These are phyloP conservation scores for Pythium guiyangense DNA, from an alignment of 352 stramenopile species.

Conservation along the genomic window DNA sequence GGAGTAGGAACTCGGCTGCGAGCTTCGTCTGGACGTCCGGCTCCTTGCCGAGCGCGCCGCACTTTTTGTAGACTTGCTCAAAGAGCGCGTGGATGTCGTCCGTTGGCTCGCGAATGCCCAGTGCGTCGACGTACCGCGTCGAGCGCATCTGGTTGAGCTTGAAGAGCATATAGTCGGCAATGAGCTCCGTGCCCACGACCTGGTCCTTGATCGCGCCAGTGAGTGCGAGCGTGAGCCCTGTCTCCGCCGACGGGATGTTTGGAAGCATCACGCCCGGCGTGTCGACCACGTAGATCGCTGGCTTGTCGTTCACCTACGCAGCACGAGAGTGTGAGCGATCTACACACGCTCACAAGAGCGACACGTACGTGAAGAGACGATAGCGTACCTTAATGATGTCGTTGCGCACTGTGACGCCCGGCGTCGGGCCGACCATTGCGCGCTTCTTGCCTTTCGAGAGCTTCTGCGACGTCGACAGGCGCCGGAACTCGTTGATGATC, in stretches of 20 bases:
- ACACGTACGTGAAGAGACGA: neutral
- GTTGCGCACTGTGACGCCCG: conserved; percentile 82
- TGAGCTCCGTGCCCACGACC: conserved; percentile 78
- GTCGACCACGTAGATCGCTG: conserved; percentile 86
- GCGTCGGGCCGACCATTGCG: conserved; percentile 75
- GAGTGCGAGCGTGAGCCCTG: conserved; percentile 79
- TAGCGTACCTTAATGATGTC: conserved; percentile 81
- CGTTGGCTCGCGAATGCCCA: conserved; percentile 60
- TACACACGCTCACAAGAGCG: neutral
- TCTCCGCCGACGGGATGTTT: conserved; percentile 74
- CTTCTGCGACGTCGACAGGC: conserved; percentile 65
- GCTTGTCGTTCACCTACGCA: conserved; percentile 72
- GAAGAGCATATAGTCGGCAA: conserved; percentile 89
- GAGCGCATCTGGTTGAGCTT: conserved; percentile 77
- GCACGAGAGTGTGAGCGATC: neutral
- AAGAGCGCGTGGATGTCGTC: conserved; percentile 76
- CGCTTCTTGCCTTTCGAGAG: conserved; percentile 79
- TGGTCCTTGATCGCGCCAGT: conserved; percentile 87
- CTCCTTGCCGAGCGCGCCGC: conserved; percentile 76
- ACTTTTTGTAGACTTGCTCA: conserved; percentile 50
- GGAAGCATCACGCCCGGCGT: conserved; percentile 88
- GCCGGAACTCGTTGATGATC: conserved; percentile 86
- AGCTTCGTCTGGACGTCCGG: conserved; percentile 60
- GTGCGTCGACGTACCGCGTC: conserved; percentile 71
- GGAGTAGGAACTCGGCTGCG: conserved; percentile 65